Evolutionary conservation across 495 filamentous ascomycete species (phyloP).

Genomic region (Daldinia childiae): DNA sequence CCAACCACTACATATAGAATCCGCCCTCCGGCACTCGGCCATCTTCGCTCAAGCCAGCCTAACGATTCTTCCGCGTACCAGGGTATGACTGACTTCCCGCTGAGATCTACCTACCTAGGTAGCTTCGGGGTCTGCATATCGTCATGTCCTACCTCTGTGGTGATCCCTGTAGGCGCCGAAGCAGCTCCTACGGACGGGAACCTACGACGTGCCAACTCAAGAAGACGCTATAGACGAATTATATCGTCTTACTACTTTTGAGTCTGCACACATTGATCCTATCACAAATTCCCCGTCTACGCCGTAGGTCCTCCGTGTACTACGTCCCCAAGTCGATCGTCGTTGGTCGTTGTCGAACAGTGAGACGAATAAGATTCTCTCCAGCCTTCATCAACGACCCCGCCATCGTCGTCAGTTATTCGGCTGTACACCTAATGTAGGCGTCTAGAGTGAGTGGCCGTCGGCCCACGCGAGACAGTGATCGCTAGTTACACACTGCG

Average conservation of each 20-base stretch:
- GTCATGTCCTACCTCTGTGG: constrained; percentile 30
- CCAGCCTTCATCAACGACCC: constrained; percentile 29
- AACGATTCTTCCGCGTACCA: constrained; percentile 9
- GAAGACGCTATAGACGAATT: constrained; percentile 22
- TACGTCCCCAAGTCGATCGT: constrained; percentile 36
- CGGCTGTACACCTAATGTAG: constrained; percentile 27
- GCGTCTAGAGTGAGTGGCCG: constrained; percentile 29
- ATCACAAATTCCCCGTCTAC: constrained; percentile 38
- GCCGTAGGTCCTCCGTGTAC: constrained; percentile 29
- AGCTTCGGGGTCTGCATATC: constrained; percentile 21
- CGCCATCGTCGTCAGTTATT: constrained; percentile 36
- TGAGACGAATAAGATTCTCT: constrained; percentile 28
- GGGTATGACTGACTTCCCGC: constrained; percentile 3
- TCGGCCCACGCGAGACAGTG: constrained; percentile 37
- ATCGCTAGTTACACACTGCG: constrained; percentile 43
- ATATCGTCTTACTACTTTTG: constrained; percentile 14
- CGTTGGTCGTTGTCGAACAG: constrained; percentile 32
- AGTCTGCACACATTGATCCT: constrained; percentile 27
- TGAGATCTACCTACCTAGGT: constrained; percentile 6
- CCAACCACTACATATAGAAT: constrained; percentile 17
- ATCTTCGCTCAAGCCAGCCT: constrained; percentile 10
- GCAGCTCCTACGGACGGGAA: constrained; percentile 29
- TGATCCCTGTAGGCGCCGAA: constrained; percentile 21
- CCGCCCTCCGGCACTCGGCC: constrained; percentile 18
- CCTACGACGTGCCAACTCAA: constrained; percentile 29